These are phyloP conservation scores for Quercus alba DNA, from an alignment of 306 rosid genomes.

Conservation along the genomic window DNA sequence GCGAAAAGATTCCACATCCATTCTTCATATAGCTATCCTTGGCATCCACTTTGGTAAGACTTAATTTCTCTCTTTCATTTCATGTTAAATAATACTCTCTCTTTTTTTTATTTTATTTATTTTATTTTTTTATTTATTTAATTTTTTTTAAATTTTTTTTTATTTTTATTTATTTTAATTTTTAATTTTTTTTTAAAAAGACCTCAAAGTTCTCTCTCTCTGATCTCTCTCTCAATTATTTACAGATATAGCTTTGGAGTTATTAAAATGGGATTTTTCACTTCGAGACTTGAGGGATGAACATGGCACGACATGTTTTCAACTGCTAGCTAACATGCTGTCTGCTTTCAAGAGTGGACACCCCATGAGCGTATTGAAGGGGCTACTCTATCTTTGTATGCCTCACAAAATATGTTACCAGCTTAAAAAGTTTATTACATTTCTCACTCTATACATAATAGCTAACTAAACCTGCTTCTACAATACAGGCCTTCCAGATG, in stretches of 20 bases:
- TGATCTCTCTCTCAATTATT: background rate
- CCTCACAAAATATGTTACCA: background rate
- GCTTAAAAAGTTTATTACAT: background rate
- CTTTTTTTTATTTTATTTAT: no score
- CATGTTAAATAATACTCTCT: background rate
- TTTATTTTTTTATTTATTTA: no score
- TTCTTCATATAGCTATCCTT: conserved; percentile 27
- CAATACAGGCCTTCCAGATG: conserved; percentile 10
- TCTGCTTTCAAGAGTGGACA: conserved; percentile 22
- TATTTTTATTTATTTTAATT: no score
- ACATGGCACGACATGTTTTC: conserved; percentile 18
- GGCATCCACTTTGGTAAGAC: conserved; percentile 22
- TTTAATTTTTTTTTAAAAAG: no score
- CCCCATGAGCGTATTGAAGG: background rate
- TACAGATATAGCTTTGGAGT: conserved; percentile 13
- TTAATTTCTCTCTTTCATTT: background rate
- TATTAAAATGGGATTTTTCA: background rate
- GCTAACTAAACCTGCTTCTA: background rate
- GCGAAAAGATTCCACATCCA: background rate
- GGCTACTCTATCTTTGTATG: background rate
- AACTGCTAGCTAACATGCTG: conserved; percentile 13
- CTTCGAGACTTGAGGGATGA: background rate
- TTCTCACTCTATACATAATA: background rate
- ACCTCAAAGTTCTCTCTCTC: background rate
- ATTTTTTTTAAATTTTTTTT: background rate